Evolutionary conservation across 1,139 yeast genomes (phyloP).

Genomic region (Candida tropicalis): DNA sequence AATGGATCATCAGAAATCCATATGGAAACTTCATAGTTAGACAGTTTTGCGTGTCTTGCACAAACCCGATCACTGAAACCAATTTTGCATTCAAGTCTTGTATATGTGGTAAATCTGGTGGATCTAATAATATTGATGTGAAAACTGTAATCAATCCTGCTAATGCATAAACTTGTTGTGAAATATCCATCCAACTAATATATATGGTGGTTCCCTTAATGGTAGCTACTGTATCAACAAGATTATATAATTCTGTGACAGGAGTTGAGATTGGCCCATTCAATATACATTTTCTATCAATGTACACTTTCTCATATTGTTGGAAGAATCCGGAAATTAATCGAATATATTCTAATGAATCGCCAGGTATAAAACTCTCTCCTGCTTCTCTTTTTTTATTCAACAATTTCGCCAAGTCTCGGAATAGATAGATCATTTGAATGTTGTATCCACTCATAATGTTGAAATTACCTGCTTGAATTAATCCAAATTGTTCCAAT

Average conservation of each 20-base stretch:
- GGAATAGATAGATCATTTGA: constrained; percentile 46
- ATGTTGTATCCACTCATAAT: constrained; percentile 57
- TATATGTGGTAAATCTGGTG: constrained; percentile 37
- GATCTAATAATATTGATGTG: constrained; percentile 27
- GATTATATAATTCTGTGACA: constrained; percentile 9
- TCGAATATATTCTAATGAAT: constrained; percentile 25
- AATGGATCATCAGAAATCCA: constrained; percentile 48
- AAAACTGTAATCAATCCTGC: constrained; percentile 32
- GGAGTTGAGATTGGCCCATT: constrained; percentile 7
- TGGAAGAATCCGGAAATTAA: constrained; percentile 29
- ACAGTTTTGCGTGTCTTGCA: constrained; percentile 21
- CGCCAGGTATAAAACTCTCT: constrained; percentile 13
- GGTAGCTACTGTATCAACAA: constrained; percentile 15
- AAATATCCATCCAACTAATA: constrained; percentile 37
- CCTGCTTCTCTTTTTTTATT: constrained; percentile 35
- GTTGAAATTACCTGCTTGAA: constrained; percentile 51
- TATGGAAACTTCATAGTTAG: constrained; percentile 21
- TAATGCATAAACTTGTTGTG: constrained; percentile 33
- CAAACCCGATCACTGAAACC: constrained; percentile 25
- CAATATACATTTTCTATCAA: constrained; percentile 13
- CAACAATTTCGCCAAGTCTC: constrained; percentile 52
- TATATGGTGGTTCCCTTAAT: constrained; percentile 9
- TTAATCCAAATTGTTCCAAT: constrained; percentile 32
- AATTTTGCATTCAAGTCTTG: constrained; percentile 27
- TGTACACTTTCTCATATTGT: constrained; percentile 16